Evolutionary conservation across 164 flowering plant species (phyloP), one percentile per base, ranked within the genome.

Genomic region (Chloranthus sessilifolius): DNA sequence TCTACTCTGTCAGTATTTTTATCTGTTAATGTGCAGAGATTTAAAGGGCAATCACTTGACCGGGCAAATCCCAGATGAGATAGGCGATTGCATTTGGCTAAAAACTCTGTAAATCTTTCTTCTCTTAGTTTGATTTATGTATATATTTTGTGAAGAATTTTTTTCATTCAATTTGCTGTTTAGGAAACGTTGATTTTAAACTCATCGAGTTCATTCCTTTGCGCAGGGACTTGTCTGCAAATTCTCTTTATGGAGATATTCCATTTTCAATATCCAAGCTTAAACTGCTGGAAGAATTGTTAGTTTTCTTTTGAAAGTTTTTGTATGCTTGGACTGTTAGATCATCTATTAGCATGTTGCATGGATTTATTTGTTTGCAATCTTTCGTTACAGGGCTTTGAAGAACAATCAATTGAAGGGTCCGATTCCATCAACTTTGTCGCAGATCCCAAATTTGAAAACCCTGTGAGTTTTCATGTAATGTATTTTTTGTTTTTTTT

Each of bases 41-140:
- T 65, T 91, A 52, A 82, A 82, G 55, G 95, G 96, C 2, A 91
- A 88, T 61, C 74, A 61, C 9, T 51, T 91, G 34, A 79, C 79
- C 0, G 96, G 98, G 26, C 96, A 83, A 75, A 85, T 91, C 11
- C 98, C 98, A 1, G 98, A 88, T 71, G 98, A 91, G 61, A 79
- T 91, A 25, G 96, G 96, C 36, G 67, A 85, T 68, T 85, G 95
- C 47, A 71, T 51, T 21, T 62, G 62, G 16, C 72, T 91, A 14
- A 48, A 54, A 27, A 33, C 54, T 10, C 59, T 91, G 98, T 91
- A 83, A 63, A 50, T 30, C 10, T 45, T 2, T 25, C 22, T 41
- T 1, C 1, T 0, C 39, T 35, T n/a, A n/a, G n/a, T n/a, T n/a
- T n/a, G n/a, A n/a, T n/a, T n/a, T n/a, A n/a, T n/a, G n/a, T n/a